phyloP scores from a whole-genome alignment of 106 monocot species.

The Apostasia ramifera region DNA sequence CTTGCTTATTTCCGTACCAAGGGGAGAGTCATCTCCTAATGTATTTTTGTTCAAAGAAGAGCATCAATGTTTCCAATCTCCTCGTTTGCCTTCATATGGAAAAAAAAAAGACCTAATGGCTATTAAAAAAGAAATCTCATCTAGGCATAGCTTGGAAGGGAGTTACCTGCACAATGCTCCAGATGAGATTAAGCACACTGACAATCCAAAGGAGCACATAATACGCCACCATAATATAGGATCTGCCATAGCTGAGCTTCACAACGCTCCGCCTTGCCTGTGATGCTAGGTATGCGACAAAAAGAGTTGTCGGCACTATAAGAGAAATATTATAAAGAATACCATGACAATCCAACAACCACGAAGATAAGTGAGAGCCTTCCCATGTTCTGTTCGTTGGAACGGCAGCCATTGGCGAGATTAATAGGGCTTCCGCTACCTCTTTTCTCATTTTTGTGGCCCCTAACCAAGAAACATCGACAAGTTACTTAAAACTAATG shows the following conservation, averaged over 20 bases:
- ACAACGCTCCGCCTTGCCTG: constrained; percentile 50
- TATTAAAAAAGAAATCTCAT: neutral
- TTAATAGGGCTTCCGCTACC: neutral
- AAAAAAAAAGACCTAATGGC: too few species aligned
- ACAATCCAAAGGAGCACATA: constrained; percentile 55
- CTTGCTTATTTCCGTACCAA: too few species aligned
- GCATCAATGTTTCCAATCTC: neutral
- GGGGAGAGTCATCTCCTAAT: too few species aligned
- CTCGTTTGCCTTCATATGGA: too few species aligned
- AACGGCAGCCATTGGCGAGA: constrained; percentile 6
- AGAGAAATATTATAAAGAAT: constrained; percentile 38
- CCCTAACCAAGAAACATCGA: neutral
- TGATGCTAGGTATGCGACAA: constrained; percentile 54
- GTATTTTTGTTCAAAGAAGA: neutral
- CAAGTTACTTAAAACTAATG: too few species aligned
- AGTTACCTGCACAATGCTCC: constrained; percentile 62
- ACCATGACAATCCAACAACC: constrained; percentile 47
- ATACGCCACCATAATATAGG: constrained; percentile 50
- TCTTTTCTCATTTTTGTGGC: constrained; percentile 10
- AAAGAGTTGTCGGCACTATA: constrained; percentile 46
- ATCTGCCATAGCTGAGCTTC: constrained; percentile 52
- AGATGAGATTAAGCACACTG: constrained; percentile 48
- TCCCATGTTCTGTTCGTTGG: constrained; percentile 9
- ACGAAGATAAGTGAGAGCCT: constrained; percentile 16
- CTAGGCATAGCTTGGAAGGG: neutral